phyloP scores from a whole-genome alignment of 2,329 filamentous ascomycete species.

The Verticillium alfalfae region DNA sequence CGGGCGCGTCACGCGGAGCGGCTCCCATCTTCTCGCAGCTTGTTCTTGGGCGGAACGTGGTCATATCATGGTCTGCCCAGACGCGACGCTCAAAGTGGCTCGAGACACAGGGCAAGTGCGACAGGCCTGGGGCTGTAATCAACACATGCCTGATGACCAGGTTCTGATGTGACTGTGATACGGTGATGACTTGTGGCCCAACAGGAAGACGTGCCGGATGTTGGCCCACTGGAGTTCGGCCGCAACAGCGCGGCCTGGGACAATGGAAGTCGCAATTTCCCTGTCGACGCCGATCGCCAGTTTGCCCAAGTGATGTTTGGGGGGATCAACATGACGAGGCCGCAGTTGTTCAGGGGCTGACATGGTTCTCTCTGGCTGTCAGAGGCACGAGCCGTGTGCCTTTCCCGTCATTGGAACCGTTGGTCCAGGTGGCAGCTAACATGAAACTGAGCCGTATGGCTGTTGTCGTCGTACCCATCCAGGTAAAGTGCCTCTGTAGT shows the following conservation, averaged over 20 bases:
- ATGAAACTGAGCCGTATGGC: background rate
- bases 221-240: background rate
- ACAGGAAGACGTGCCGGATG: slow-evolving; percentile 1
- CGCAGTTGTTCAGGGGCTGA: background rate
- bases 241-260: background rate
- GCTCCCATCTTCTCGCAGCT: background rate
- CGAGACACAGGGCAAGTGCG: background rate
- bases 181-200: background rate
- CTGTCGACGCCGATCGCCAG: background rate
- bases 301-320: background rate
- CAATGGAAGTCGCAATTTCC: background rate
- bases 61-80: background rate
- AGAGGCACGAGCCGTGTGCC: background rate
- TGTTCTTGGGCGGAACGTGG: background rate
- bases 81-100: background rate
- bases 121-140: background rate
- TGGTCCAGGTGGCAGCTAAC: background rate
- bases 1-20: background rate
- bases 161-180: slow-evolving; percentile 1
- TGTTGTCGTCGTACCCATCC: background rate
- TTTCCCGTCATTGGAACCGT: background rate
- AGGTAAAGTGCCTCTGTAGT: background rate
- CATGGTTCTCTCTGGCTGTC: background rate
- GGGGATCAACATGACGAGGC: background rate
- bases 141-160: background rate